Conservation (phyloP, 75 land plant species). For the Pinus tabuliformis region DNA sequence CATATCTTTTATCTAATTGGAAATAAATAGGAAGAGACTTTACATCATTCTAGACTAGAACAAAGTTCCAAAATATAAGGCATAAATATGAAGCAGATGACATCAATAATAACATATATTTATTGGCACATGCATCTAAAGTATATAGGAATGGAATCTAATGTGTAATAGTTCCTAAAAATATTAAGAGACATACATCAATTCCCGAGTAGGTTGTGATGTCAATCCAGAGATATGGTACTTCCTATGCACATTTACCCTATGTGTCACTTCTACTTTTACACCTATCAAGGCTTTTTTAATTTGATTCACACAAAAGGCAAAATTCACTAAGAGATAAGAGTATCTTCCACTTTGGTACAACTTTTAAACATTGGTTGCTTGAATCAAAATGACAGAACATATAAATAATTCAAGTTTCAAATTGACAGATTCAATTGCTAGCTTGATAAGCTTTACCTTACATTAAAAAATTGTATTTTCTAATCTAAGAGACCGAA, state of each 20-base stretch:
- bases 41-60: not conserved
- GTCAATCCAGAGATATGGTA: constrained; percentile 70
- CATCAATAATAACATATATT: not conserved
- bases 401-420: not conserved
- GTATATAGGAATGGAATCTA: not conserved
- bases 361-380: not conserved
- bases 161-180: not conserved
- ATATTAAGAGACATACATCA: constrained; percentile 35
- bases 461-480: not conserved
- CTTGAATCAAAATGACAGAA: not conserved
- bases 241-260: constrained; percentile 68
- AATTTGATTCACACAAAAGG: constrained; percentile 23
- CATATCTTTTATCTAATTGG: too few relatives aligned
- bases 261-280: constrained; percentile 77
- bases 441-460: not conserved
- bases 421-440: not conserved
- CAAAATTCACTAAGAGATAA: not conserved
- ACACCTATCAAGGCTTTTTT: constrained; percentile 72
- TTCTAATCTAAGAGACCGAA: not conserved
- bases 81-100: not conserved
- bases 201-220: constrained; percentile 61
- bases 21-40: too few relatives aligned
- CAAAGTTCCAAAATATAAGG: not conserved
- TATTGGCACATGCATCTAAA: not conserved
- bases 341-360: not conserved